A percentile compares a stretch with the other conserved stretches of the same genome.
phyloP scores from a whole-genome alignment of 805 yeast genomes.

The Ogataea corticis region DNA sequence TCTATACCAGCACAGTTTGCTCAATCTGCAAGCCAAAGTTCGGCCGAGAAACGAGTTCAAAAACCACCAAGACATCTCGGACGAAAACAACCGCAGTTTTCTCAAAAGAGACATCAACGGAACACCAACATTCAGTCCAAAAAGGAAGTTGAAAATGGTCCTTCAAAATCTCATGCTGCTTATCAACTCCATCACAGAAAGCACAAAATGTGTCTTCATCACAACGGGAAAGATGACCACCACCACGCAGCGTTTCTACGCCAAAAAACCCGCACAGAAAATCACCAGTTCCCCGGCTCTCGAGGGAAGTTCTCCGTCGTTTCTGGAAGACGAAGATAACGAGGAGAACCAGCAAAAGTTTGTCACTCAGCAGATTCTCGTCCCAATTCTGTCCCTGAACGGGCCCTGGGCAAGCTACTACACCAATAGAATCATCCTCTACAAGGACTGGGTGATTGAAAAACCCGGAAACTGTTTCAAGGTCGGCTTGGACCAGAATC shows the following conservation, averaged over 20 bases:
- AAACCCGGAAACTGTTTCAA: constrained; percentile 1
- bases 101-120: constrained; percentile 24
- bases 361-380: constrained; percentile 32
- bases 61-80: constrained; percentile 5
- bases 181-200: constrained; percentile 16
- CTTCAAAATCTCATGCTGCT: constrained; percentile 23
- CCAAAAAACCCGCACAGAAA: constrained; percentile 1
- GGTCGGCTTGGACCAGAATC: constrained; percentile 14
- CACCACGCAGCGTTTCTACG: constrained; percentile 26
- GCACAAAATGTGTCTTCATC: constrained; percentile 18
- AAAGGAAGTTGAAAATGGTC: constrained; percentile 22
- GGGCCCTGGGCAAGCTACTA: constrained; percentile 29
- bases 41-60: constrained; percentile 2
- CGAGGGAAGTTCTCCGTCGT: constrained; percentile 4
- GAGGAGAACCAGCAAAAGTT: constrained; percentile 12
- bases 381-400: constrained; percentile 32
- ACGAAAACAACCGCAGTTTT: background rate
- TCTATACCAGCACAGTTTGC: constrained; percentile 21
- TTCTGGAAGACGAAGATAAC: constrained; percentile 10
- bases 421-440: constrained; percentile 31
- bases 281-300: constrained; percentile 1
- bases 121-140: constrained; percentile 21
- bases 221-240: constrained; percentile 33
- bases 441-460: constrained; percentile 32
- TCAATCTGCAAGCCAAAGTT: constrained; percentile 10